These are phyloP conservation scores for Cydonia oblonga DNA, from an alignment of 331 rosid genomes.

Conservation along the genomic window DNA sequence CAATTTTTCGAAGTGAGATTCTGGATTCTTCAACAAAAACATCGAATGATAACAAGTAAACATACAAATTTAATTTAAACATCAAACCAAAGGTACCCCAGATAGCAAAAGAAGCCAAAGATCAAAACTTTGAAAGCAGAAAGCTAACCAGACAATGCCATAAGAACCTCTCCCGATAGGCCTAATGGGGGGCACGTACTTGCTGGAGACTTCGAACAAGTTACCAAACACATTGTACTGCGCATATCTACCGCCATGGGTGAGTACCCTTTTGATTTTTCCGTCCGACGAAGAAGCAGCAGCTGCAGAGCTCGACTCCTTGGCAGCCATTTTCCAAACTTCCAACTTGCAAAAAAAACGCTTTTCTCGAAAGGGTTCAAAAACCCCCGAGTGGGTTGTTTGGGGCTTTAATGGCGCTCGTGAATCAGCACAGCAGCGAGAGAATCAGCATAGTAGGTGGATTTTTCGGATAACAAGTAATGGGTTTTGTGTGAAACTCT, in stretches of 20 bases:
- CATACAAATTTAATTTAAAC: not conserved
- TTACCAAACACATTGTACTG: slow-evolving; percentile 74
- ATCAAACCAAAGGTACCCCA: not conserved
- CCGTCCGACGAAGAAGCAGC: slow-evolving; percentile 46
- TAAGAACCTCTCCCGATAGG: slow-evolving; percentile 95
- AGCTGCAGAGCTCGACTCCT: slow-evolving; percentile 57
- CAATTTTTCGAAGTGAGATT: not conserved
- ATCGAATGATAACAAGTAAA: too few relatives aligned
- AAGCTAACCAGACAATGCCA: slow-evolving; percentile 84
- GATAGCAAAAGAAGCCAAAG: not conserved
- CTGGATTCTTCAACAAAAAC: not conserved
- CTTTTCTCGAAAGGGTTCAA: not conserved
- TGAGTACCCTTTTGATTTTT: slow-evolving; percentile 45
- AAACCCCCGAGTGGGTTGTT: slow-evolving; percentile 3
- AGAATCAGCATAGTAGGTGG: not conserved
- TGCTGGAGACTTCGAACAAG: slow-evolving; percentile 69
- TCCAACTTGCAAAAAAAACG: not conserved
- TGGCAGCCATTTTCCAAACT: slow-evolving; percentile 43
- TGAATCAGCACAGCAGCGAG: not conserved
- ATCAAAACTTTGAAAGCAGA: not conserved
- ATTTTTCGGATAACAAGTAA: not conserved
- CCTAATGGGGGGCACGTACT: slow-evolving; percentile 83
- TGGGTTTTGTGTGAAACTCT: slow-evolving; percentile 20
- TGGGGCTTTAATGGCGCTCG: not conserved
- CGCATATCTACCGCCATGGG: slow-evolving; percentile 71